These are phyloP conservation scores for Fraxinus anomala DNA, from an alignment of 257 asterid genomes.

Conservation along the genomic window DNA sequence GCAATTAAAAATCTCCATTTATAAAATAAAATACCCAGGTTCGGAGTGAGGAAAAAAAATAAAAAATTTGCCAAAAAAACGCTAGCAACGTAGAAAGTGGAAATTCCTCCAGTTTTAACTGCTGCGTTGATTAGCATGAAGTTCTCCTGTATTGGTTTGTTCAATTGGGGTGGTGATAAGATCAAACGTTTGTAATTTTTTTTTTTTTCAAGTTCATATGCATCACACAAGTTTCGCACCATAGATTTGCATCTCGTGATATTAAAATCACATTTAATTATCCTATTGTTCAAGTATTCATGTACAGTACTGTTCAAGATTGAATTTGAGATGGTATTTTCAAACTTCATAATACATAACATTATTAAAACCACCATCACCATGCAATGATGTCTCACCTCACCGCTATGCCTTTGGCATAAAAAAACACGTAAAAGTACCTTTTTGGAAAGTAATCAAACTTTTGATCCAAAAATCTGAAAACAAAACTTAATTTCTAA, in stretches of 20 bases:
- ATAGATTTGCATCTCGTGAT: not conserved
- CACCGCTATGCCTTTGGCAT: not conserved
- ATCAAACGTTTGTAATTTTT: conserved; percentile 24
- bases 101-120: conserved; percentile 21
- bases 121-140: conserved; percentile 28
- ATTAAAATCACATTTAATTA: not conserved
- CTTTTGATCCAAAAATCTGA: not conserved
- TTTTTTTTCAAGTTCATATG: not conserved
- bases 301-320: not conserved
- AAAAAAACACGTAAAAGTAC: not conserved
- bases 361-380: not conserved
- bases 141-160: conserved; percentile 27
- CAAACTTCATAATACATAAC: not conserved
- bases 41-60: not conserved
- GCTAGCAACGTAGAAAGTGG: conserved; percentile 20
- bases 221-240: conserved; percentile 6
- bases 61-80: not conserved
- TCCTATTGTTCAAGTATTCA: not conserved
- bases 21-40: conserved; percentile 5
- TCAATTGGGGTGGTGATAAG: conserved; percentile 20
- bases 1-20: conserved; percentile 20
- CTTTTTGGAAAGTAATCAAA: not conserved
- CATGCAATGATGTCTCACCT: not conserved
- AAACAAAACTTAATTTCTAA: too few species aligned
- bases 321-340: not conserved